A percentile compares a stretch with the other conserved stretches of the same genome.
These are phyloP conservation scores for Nepenthes mirabilis DNA, from an alignment of 148 eudicot species.

Conservation along the genomic window DNA sequence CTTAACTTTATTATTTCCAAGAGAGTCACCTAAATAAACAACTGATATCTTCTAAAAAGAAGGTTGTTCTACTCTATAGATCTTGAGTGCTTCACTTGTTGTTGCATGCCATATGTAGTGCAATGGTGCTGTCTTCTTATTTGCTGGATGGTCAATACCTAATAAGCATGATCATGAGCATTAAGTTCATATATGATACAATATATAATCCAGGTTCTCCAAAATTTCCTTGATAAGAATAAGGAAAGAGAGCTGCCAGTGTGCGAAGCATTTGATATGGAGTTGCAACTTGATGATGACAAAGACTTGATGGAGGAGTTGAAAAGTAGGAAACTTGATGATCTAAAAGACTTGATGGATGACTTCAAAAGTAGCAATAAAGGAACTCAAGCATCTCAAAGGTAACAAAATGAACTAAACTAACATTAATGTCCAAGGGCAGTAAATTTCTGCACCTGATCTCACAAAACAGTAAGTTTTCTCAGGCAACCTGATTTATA, in stretches of 20 bases:
- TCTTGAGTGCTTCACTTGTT: no score
- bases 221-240: conserved; percentile 46
- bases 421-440: background rate
- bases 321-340: conserved; percentile 33
- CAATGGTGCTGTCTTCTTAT: background rate
- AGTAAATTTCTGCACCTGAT: background rate
- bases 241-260: conserved; percentile 38
- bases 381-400: conserved; percentile 34
- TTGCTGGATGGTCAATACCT: background rate
- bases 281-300: conserved; percentile 46
- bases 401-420: conserved; percentile 27
- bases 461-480: conserved; percentile 1
- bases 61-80: no score
- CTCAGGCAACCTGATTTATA: conserved; percentile 52
- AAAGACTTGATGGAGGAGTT: conserved; percentile 54
- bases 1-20: background rate
- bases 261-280: conserved; percentile 21
- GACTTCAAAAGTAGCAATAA: background rate
- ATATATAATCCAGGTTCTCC: conserved; percentile 41
- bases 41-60: no score
- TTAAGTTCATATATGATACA: no score
- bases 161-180: no score
- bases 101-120: background rate
- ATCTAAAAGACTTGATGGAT: background rate
- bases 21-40: no score